These are phyloP conservation scores for Epithemia pelagica DNA, from an alignment of 108 stramenopile genomes.

Conservation along the genomic window DNA sequence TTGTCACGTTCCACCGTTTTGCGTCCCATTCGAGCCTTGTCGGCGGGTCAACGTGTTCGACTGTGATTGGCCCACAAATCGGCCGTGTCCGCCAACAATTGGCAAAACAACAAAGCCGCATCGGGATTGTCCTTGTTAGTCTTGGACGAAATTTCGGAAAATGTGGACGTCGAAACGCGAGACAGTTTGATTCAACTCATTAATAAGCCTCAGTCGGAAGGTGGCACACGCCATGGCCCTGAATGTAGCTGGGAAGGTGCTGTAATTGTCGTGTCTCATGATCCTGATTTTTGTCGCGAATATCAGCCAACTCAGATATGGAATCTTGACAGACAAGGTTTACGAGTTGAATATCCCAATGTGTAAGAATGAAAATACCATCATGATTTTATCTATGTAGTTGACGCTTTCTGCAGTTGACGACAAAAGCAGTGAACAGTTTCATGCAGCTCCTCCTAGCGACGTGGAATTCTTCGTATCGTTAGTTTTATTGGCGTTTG, in stretches of 20 bases:
- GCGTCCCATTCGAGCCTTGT: slow-evolving; percentile 24
- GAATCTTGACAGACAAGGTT: background rate
- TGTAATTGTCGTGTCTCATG: slow-evolving; percentile 35
- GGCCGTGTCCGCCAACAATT: background rate
- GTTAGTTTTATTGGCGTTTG: too few relatives aligned
- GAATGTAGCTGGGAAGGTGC: slow-evolving; percentile 14
- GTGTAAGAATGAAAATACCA: too few relatives aligned
- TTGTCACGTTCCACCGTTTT: slow-evolving; percentile 26
- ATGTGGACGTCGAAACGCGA: slow-evolving; percentile 38
- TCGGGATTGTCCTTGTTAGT: slow-evolving; percentile 27
- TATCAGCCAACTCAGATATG: slow-evolving; percentile 2
- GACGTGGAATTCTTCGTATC: too few relatives aligned
- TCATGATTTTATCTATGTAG: too few relatives aligned
- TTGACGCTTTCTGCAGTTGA: too few relatives aligned
- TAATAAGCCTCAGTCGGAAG: background rate
- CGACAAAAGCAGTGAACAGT: too few relatives aligned
- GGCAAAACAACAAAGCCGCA: too few relatives aligned
- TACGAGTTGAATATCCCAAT: background rate
- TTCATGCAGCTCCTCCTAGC: too few relatives aligned
- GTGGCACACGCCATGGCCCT: slow-evolving; percentile 1
- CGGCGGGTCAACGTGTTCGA: slow-evolving; percentile 49
- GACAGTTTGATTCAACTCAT: slow-evolving; percentile 20
- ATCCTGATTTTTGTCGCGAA: slow-evolving; percentile 38
- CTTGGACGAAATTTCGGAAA: slow-evolving; percentile 48
- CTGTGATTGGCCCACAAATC: slow-evolving; percentile 37